Base-by-base conservation (phyloP, 1,139 yeast genomes). In the Taphrina deformans region DNA sequence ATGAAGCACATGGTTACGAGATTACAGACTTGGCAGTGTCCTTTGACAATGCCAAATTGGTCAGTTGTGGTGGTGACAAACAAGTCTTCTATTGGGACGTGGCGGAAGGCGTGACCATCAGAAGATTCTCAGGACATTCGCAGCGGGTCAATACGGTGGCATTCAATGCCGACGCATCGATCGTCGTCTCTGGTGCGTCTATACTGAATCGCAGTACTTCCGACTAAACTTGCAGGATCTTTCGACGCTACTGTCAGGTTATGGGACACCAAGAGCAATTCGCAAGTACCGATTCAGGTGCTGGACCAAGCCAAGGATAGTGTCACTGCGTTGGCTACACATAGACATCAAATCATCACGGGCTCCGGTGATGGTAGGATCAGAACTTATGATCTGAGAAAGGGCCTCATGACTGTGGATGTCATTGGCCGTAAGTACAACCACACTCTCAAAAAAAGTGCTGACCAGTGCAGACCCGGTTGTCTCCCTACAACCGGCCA, bases 51-150 rank as follows among this genome's bases (percentile, higher is more conserved):
- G 59, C 75, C 27, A 67, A 52, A 66, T 75, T 77, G 65, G 78
- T 73, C 33, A 72, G 77, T 56, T 73, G 75, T 24, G 79, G 79
- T 16, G 78, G 78, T 4, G 79, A 77, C 64, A 68, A 76, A n/a
- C 69, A 72, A 9, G 74, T 74, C 4, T 72, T 70, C 59, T 66
- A 74, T 4, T 77, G 79, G 78, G 78, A 77, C 66, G 76, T 74
- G 3, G 67, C 72, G 10, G 62, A 73, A 5, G 76, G 74, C 4
- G 65, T 67, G 44, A 70, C 72, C 7, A 50, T 71, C 2, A 69
- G 73, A 9, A 67, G 77, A 38, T 73, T 73, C 55, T 46, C 72
- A 1, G 78, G 75, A 14, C 79, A 77, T 65, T 66, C 67, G 18
- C 71, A 76, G 10, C 70, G 74, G 4, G 73, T 76, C 55, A 75